These are phyloP conservation scores for Amborella trichopoda DNA, from an alignment of 164 flowering plant genomes.

Conservation along the genomic window DNA sequence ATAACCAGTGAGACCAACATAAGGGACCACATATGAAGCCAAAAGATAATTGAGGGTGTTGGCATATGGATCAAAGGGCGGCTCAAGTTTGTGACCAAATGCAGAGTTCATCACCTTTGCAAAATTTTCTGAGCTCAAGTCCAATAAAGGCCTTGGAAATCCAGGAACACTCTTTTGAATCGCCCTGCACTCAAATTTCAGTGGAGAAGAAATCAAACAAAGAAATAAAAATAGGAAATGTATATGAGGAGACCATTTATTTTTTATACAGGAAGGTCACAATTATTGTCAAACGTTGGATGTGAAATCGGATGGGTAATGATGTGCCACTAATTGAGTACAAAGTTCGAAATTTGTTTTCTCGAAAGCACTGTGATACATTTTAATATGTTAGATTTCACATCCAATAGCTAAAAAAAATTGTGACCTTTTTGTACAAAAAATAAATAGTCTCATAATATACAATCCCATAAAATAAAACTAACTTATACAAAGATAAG, in stretches of 20 bases:
- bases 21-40: constrained; percentile 46
- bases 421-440: no score
- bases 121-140: constrained; percentile 28
- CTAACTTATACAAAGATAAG: no score
- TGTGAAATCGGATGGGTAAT: background rate
- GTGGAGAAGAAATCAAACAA: background rate
- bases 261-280: background rate
- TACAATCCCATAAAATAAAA: no score
- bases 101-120: constrained; percentile 30
- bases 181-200: constrained; percentile 22
- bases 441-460: no score
- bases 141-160: constrained; percentile 48
- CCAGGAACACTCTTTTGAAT: constrained; percentile 30
- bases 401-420: no score
- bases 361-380: no score
- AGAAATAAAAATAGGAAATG: background rate
- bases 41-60: constrained; percentile 37
- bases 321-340: background rate
- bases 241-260: background rate
- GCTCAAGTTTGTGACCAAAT: constrained; percentile 25
- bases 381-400: no score
- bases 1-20: constrained; percentile 55
- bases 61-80: constrained; percentile 60
- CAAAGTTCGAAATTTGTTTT: background rate
- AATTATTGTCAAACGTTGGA: background rate